These are phyloP conservation scores for Xylaria cubensis DNA, from an alignment of 495 filamentous ascomycete species.

Conservation along the genomic window DNA sequence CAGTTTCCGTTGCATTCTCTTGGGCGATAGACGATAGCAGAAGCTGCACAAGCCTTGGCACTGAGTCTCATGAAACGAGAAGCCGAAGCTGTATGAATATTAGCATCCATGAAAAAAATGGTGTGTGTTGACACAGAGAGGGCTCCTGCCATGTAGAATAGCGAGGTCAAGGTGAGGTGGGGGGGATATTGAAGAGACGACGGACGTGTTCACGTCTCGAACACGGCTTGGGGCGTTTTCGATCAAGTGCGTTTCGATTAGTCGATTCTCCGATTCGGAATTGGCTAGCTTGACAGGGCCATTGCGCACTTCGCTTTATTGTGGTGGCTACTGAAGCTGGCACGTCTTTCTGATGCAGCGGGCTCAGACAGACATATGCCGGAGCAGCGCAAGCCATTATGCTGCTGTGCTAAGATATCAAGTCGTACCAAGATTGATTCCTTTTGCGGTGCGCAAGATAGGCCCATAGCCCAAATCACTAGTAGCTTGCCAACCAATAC, in stretches of 20 bases:
- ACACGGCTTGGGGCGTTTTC: conserved; percentile 10
- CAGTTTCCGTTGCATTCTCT: neutral
- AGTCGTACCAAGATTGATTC: neutral
- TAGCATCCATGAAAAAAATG: neutral
- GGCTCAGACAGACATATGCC: conserved; percentile 5
- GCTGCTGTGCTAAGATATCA: neutral
- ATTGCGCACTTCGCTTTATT: neutral
- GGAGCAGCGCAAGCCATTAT: neutral
- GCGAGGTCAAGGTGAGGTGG: neutral
- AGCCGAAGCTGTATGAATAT: conserved; percentile 24
- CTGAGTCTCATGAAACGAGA: neutral
- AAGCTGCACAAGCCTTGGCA: conserved; percentile 8
- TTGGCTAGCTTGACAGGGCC: conserved; percentile 2
- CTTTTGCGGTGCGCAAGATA: conserved; percentile 17
- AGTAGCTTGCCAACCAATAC: conserved; percentile 8
- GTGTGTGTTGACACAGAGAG: conserved; percentile 5
- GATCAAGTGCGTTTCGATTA: conserved; percentile 10
- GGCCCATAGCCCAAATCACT: neutral
- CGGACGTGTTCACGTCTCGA: neutral
- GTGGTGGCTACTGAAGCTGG: neutral
- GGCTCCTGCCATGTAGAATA: conserved; percentile 26
- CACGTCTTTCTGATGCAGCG: conserved; percentile 14
- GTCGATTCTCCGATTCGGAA: conserved; percentile 1
- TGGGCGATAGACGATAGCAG: neutral
- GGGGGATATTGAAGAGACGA: neutral